Conservation (phyloP, 2,329 filamentous ascomycete genomes). For the Rutstroemia sp. region DNA sequence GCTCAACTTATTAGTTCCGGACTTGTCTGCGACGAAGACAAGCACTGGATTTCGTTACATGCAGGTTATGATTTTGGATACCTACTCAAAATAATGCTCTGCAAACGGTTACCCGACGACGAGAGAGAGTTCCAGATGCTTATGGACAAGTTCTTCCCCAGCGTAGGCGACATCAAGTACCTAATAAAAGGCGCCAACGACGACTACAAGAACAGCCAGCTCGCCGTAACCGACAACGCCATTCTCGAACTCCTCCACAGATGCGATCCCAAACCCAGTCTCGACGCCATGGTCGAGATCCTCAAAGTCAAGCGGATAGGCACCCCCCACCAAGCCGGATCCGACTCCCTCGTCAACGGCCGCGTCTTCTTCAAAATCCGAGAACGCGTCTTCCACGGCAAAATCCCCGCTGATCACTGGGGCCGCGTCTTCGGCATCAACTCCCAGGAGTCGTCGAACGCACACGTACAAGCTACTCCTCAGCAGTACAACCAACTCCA, state of each 20-base stretch:
- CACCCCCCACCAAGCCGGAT: conserved; percentile 84
- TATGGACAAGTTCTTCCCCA: conserved; percentile 89
- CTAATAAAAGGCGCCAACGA: conserved; percentile 84
- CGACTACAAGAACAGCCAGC: conserved; percentile 56
- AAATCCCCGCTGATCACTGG: conserved; percentile 72
- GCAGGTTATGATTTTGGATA: conserved; percentile 98
- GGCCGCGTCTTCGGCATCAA: conserved; percentile 93
- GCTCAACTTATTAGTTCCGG: conserved; percentile 86
- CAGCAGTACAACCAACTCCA: conserved; percentile 34
- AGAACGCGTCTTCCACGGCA: conserved; percentile 77
- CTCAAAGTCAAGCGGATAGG: conserved; percentile 86
- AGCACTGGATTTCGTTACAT: conserved; percentile 96
- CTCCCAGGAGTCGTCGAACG: conserved; percentile 45
- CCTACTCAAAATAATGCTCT: conserved; percentile 85
- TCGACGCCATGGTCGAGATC: conserved; percentile 90
- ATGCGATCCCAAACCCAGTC: conserved; percentile 81
- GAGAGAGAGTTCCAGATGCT: conserved; percentile 84
- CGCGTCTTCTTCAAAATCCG: conserved; percentile 92
- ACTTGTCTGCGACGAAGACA: conserved; percentile 76
- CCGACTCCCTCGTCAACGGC: conserved; percentile 87
- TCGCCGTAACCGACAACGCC: conserved; percentile 53
- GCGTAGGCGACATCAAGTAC: conserved; percentile 93
- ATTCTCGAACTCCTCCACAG: conserved; percentile 71
- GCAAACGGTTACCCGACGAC: conserved; percentile 75
- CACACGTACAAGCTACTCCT: conserved; percentile 34